Base-by-base conservation (phyloP, 192 early-diverging fungal genomes). In the Polychytrium aggregatum region DNA sequence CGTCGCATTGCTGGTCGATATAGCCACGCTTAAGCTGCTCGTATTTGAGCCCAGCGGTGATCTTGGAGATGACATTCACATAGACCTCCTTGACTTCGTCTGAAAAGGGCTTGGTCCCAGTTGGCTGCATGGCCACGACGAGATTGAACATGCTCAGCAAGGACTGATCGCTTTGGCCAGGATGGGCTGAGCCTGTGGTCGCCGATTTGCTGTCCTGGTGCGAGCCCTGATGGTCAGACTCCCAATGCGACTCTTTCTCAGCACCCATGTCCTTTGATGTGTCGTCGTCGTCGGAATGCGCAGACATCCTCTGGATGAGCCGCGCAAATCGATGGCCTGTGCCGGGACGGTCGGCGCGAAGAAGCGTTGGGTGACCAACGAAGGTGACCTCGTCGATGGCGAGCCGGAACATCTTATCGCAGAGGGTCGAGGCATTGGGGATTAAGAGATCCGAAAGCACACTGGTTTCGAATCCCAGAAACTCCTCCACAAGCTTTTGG, bases 401-500 rank as follows among this genome's bases (percentile, higher is more conserved):
- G 36, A 97, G 69, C 55, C 90, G 86, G 59, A 97, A 97, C 41
- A 81, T 71, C 38, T 72, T 68, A 55, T 90, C 86, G 58, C 88
- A 82, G 22, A 90, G 68, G n/a, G n/a, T n/a, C 22, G 79, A 65
- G 17, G 75, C 65, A 64, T 84, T 88, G 8, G 92, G 92, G 2
- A 87, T 83, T n/a, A 95, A 74, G n/a, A 88, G 49, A 49, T 90
- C 81, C 8, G 87, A 85, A 25, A 92, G 74, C 42, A 86, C 72
- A 24, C 76, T 71, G 16, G 77, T 67, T 9, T 91, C 80, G 47
- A 86, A 84, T 41, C 87, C 82, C 43, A 77, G 65, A 28, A 86
- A 62, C 30, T 21, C 44, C 34, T 42, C n/a, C 30, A 36, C 43
- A 14, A 26, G 21, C 35, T 42, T 38, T 13, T 24, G 1, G 17